Base-by-base conservation (phyloP, 2,329 filamentous ascomycete genomes). In the Aspergillus oerlinghausenensis region DNA sequence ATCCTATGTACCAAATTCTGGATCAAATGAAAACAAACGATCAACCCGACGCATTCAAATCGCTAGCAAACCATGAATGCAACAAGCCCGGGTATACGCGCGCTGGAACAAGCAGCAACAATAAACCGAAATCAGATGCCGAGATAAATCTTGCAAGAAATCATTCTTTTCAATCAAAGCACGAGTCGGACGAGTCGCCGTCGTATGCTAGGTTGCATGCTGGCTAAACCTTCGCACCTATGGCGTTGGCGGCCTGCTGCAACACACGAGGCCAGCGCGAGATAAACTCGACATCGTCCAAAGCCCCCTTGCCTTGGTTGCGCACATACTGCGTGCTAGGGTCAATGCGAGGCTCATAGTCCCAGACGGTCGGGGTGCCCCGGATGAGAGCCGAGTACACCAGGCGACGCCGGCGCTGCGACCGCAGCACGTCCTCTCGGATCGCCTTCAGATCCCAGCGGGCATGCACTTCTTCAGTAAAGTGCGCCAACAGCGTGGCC, bases 401-500 rank as follows among this genome's bases (percentile, higher is more conserved):
- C 8, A 96, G 76, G 51, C 88, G 83, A 14, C 92, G 84, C 68
- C 88, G 86, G 45, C 92, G 87, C 79, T 97, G 92, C 48, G 88
- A 92, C 42, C 80, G 75, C 8, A 95, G 74, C 1, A 94, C 90
- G 53, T 89, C 82, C 54, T 84, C 74, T 4, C 89, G 92, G 66
- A 97, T 93, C 60, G 79, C 77, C 45, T 88, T 80, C 70, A 96
- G 88, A 69, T 97, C 84, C 92, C 92, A 97, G 64, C 88, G 88
- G 17, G 80, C 79, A 55, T 81, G 79, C 4, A 89, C 88, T 76
- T 97, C 92, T 4, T 82, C 79, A 52, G 88, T 80, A 69, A 96
- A 96, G 49, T 83, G 84, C 9, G 82, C 77, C 49, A 90, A 80
- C 10, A 83, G 75, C 7, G 71, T 73, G 64, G 57, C 60, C 2